phyloP scores from a whole-genome alignment of 192 early-diverging fungal species.

The Coemansia sp. region DNA sequence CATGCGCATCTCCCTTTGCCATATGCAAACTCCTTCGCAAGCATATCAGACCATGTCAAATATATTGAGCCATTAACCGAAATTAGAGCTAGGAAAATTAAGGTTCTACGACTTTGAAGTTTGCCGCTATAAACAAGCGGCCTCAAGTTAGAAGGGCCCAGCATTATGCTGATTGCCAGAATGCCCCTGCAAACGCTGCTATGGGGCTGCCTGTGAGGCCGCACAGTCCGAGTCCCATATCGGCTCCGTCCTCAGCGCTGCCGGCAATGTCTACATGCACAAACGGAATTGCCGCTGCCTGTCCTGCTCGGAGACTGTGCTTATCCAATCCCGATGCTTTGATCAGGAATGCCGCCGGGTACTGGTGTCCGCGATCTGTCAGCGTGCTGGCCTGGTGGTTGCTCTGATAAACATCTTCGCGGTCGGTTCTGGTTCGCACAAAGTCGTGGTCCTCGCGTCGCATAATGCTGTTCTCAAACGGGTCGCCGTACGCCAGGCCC shows the following conservation, averaged over 20 bases:
- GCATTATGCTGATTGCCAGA: slow-evolving; percentile 46
- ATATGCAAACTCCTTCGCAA: background rate
- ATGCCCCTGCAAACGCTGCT: slow-evolving; percentile 71
- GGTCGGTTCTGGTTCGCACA: slow-evolving; percentile 61
- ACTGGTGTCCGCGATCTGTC: slow-evolving; percentile 83
- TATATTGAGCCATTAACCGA: background rate
- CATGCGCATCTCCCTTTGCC: background rate
- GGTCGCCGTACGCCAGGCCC: slow-evolving; percentile 73
- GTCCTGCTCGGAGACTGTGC: slow-evolving; percentile 63
- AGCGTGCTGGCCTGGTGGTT: slow-evolving; percentile 68
- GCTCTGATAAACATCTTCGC: slow-evolving; percentile 83
- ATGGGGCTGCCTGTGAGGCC: slow-evolving; percentile 76
- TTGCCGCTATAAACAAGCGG: background rate
- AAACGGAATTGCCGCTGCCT: slow-evolving; percentile 66
- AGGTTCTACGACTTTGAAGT: background rate
- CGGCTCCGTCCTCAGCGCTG: slow-evolving; percentile 65
- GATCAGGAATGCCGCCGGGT: slow-evolving; percentile 80
- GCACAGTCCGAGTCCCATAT: slow-evolving; percentile 64
- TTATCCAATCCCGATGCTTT: slow-evolving; percentile 73
- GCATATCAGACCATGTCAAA: background rate
- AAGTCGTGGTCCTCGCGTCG: slow-evolving; percentile 75
- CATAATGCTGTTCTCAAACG: slow-evolving; percentile 77
- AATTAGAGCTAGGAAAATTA: background rate
- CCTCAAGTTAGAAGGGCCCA: background rate
- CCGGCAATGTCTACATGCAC: slow-evolving; percentile 87